These are phyloP conservation scores for Sugiyamaella qingdaonensis DNA, from an alignment of 805 yeast genomes.

Conservation along the genomic window DNA sequence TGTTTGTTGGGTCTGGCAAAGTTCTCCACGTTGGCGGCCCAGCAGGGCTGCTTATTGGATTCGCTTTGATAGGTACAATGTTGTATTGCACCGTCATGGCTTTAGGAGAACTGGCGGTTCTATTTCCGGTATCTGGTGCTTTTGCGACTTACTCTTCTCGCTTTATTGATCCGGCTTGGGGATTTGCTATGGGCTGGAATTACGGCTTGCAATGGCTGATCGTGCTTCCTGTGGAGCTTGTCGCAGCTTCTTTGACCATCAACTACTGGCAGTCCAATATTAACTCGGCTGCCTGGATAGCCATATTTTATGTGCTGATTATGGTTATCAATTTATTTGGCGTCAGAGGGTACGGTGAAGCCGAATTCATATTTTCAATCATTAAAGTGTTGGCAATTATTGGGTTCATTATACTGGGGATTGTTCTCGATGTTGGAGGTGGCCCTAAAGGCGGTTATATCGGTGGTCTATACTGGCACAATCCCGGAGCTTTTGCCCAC, in stretches of 20 bases:
- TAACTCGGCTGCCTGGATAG: slow-evolving; percentile 55
- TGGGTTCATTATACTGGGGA: slow-evolving; percentile 59
- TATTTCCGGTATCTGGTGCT: slow-evolving; percentile 53
- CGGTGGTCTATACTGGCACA: slow-evolving; percentile 56
- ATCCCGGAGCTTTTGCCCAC: slow-evolving; percentile 60
- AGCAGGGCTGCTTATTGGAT: slow-evolving; percentile 55
- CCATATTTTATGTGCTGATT: slow-evolving; percentile 51
- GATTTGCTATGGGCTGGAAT: slow-evolving; percentile 67
- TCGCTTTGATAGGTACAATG: slow-evolving; percentile 55
- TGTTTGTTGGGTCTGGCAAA: slow-evolving; percentile 61
- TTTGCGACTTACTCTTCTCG: slow-evolving; percentile 53
- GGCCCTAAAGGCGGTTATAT: slow-evolving; percentile 56
- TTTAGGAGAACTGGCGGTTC: slow-evolving; percentile 64
- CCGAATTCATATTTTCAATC: slow-evolving; percentile 57
- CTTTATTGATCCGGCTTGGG: slow-evolving; percentile 57
- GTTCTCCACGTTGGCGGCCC: slow-evolving; percentile 61
- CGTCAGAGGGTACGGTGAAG: slow-evolving; percentile 61
- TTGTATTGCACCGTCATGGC: slow-evolving; percentile 57
- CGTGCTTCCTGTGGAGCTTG: slow-evolving; percentile 57
- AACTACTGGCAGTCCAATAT: slow-evolving; percentile 47
- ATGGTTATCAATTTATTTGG: slow-evolving; percentile 50
- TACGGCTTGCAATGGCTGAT: slow-evolving; percentile 58
- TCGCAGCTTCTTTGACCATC: slow-evolving; percentile 53
- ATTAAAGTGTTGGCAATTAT: slow-evolving; percentile 55
- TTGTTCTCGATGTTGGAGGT: slow-evolving; percentile 47